These are phyloP conservation scores for Fusarium metavorans DNA, from an alignment of 2,329 filamentous ascomycete genomes.

Conservation along the genomic window DNA sequence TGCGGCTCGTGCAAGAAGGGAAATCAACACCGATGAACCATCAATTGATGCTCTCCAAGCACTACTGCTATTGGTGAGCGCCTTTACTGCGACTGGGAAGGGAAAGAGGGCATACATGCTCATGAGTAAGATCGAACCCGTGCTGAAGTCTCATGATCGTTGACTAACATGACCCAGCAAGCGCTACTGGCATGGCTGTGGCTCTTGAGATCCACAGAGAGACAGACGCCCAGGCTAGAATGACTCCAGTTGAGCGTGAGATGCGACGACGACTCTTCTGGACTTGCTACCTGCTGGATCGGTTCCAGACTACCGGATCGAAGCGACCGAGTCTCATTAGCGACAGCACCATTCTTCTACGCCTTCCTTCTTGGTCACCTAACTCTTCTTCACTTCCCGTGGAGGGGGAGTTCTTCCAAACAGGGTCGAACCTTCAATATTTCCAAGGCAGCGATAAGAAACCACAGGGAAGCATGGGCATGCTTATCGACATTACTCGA, in stretches of 20 bases:
- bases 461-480: constrained; percentile 79
- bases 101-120: constrained; percentile 91
- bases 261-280: constrained; percentile 85
- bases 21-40: constrained; percentile 84
- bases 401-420: constrained; percentile 85
- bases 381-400: constrained; percentile 70
- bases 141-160: no score
- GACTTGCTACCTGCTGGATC: constrained; percentile 88
- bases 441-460: constrained; percentile 76
- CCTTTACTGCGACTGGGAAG: constrained; percentile 81
- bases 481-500: constrained; percentile 87
- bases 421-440: constrained; percentile 81
- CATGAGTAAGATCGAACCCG: constrained; percentile 66
- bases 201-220: constrained; percentile 86
- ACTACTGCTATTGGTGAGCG: constrained; percentile 78
- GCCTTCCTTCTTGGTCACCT: constrained; percentile 80
- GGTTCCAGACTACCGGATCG: constrained; percentile 85
- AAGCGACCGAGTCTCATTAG: constrained; percentile 83
- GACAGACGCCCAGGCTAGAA: constrained; percentile 70
- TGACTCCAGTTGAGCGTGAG: constrained; percentile 78
- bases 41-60: constrained; percentile 83
- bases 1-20: constrained; percentile 74
- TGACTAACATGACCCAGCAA: constrained; percentile 66
- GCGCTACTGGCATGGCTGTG: constrained; percentile 84
- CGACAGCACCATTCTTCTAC: constrained; percentile 80